Base-by-base conservation (phyloP, 345 rosid genomes). In the Arabidopsis arenosa region DNA sequence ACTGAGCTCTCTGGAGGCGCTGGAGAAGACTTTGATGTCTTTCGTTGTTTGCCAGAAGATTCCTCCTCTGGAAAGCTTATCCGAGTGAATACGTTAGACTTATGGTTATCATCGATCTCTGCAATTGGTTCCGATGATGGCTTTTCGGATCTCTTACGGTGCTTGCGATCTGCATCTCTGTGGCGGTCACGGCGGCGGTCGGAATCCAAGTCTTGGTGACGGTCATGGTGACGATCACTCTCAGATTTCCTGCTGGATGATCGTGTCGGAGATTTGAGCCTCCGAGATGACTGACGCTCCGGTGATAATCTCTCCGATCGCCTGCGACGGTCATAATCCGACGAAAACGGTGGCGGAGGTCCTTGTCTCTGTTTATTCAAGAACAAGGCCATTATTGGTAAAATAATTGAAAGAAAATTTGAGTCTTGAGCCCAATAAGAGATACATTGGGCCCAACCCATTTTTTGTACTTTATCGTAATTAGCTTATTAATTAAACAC, bases 81-180 rank as follows among this genome's bases (percentile, higher is more conserved):
- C 76, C 97, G 93, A 52, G 95, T 85, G 83, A 94, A 92, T 11
- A 92, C 97, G 4, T 93, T 88, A 0, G 81, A 65, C 72, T 94
- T 93, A 0, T 70, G 74, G 66, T 81, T 81, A 63, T 82, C 65
- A 4, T 59, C 80, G 2, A 21, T 62, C 26, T 84, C 85, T 1
- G 82, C 78, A 0, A 30, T 54, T 1, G 82, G 54, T 2, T 79
- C 79, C 3, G 82, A 68, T 3, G 85, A 35, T 56, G 39, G 67
- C 28, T 71, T 56, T 12, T 71, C 67, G 0, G 76, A 64, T 45
- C 76, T 71, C 51, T 58, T 73, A 49, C 70, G 58, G n/a, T 10
- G 78, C 53, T 2, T 79, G 1, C 75, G 71, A 15, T 78, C 81
- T 14, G 49, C 17, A 2, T 77, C 72, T 11, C 70, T 17, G 72